Conservation (phyloP, 345 rosid species). For the Populus pruinosa region DNA sequence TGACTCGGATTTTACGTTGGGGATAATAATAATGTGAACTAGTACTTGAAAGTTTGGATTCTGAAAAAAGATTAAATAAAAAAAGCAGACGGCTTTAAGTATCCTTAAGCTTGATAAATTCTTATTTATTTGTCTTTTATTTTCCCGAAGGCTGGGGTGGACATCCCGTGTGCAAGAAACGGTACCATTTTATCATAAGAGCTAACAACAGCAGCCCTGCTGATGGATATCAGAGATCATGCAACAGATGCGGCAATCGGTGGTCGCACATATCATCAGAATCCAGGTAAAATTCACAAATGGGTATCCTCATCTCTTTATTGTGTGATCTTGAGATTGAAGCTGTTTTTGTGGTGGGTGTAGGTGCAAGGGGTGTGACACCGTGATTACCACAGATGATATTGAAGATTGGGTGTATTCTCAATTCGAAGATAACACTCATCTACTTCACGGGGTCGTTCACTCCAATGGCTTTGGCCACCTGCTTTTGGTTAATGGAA, state of each 20-base stretch:
- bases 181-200: conserved; percentile 70
- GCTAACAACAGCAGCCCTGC: conserved; percentile 18
- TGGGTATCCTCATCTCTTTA: too few species aligned
- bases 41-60: too few species aligned
- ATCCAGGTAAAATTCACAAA: conserved; percentile 26
- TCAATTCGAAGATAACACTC: conserved; percentile 53
- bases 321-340: neutral
- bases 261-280: conserved; percentile 38
- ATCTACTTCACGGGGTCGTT: conserved; percentile 64
- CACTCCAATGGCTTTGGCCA: conserved; percentile 81
- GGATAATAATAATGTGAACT: too few species aligned
- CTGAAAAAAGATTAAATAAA: too few species aligned
- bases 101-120: too few species aligned
- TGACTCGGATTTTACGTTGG: neutral
- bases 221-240: conserved; percentile 26
- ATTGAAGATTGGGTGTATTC: conserved; percentile 55
- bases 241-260: conserved; percentile 43
- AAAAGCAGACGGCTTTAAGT: too few species aligned
- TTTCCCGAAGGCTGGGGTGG: conserved; percentile 62
- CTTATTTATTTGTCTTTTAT: too few species aligned
- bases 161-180: conserved; percentile 67
- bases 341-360: neutral
- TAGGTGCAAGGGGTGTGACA: conserved; percentile 56
- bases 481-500: conserved; percentile 60
- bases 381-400: conserved; percentile 32